Base-by-base conservation (phyloP, 805 yeast species). In the Suhomyces pyralidae region DNA sequence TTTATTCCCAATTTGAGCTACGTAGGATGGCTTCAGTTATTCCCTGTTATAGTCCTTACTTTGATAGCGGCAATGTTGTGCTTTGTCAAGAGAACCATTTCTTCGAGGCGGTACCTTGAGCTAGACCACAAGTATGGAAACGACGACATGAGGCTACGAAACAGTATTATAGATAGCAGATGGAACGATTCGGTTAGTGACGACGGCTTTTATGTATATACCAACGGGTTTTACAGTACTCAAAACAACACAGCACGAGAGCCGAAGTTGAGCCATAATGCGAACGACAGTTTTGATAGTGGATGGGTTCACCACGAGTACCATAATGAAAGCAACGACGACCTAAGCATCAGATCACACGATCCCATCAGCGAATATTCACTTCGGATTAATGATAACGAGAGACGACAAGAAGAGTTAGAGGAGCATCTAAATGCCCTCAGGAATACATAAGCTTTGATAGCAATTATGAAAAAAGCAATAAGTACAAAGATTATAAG, bases 11-110 rank as follows among this genome's bases (percentile, higher is more conserved):
- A 84, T 62, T 70, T 93, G 51, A 79, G 82, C 50, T 91, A 90
- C 84, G 80, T 86, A 45, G 97, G 97, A 24, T 93, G 97, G 97
- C 71, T 87, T 48, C 80, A 88, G 54, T 71, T 92, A 24, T 83
- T 82, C 0, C 81, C 93, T 1, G 81, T 94, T 0, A 80, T 86
- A 1, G 66, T 85, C 30, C 75, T 85, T 45, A 86, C 93, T 0
- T 56, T 85, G 1, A 77, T 82, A 26, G 84, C 90, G 1, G 79
- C 90, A 1, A 65, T 85, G 57, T 68, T 88, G 17, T 90, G 96
- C 65, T 77, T 88, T 50, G 78, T 86, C 74, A 82, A 92, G 62
- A 74, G 97, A 58, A 79, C 88, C 0, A 80, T 83, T 4, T 77
- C 80, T 22, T 78, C 85, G 17, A 64, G 85, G 60, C 63, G 70